These are phyloP conservation scores for Tricholoma saponaceum DNA, from an alignment of 768 basidiomycete species.

Conservation along the genomic window DNA sequence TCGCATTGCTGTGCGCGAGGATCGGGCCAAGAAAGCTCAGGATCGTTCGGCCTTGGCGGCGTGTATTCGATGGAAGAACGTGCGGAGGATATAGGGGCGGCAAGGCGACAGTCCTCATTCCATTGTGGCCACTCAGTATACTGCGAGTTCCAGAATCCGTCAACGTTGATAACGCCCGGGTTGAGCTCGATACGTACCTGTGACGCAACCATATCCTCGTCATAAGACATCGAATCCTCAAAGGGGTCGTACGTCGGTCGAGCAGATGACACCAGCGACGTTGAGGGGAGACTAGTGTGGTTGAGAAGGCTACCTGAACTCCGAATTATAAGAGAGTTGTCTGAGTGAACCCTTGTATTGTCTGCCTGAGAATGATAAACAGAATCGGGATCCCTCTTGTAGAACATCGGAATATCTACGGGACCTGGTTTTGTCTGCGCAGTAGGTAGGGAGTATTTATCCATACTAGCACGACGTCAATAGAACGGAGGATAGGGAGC, in stretches of 20 bases:
- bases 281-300: not conserved
- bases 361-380: constrained; percentile 9
- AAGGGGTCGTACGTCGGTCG: constrained; percentile 3
- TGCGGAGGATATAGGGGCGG: constrained; percentile 11
- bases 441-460: constrained; percentile 1
- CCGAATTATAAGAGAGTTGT: constrained; percentile 8
- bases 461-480: not conserved
- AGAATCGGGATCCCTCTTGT: constrained; percentile 13
- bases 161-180: not conserved
- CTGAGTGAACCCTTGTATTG: not conserved
- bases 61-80: constrained; percentile 7
- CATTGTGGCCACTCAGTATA: constrained; percentile 8
- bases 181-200: constrained; percentile 1
- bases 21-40: constrained; percentile 6
- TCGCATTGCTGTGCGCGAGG: constrained; percentile 7
- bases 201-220: constrained; percentile 5
- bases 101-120: constrained; percentile 2
- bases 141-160: not conserved
- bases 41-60: constrained; percentile 4
- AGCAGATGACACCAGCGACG: constrained; percentile 3
- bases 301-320: not conserved
- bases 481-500: constrained; percentile 2
- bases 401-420: constrained; percentile 16
- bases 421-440: constrained; percentile 8
- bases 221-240: constrained; percentile 5